Conservation (phyloP, 2,329 filamentous ascomycete species). For the Colletotrichum karsti region DNA sequence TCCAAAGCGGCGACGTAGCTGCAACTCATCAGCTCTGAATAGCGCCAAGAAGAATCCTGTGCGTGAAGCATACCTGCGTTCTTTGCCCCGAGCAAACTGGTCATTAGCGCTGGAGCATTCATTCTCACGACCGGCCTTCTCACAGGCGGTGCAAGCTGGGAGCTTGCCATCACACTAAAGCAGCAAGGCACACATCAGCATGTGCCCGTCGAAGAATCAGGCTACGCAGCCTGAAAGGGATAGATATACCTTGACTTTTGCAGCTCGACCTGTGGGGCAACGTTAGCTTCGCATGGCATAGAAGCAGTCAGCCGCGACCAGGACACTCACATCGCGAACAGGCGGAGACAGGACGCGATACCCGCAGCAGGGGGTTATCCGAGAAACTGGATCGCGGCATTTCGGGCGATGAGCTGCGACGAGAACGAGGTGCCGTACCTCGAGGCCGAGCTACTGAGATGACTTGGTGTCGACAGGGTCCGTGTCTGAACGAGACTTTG, state of each 20-base stretch:
- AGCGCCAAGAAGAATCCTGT: slow-evolving; percentile 9
- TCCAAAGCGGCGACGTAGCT: slow-evolving; percentile 97
- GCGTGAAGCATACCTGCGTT: slow-evolving; percentile 72
- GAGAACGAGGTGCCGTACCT: slow-evolving; percentile 13
- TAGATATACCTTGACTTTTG: slow-evolving; percentile 82
- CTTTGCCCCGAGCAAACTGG: slow-evolving; percentile 94
- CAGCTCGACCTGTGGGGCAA: slow-evolving; percentile 69
- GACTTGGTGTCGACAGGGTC: too few species aligned
- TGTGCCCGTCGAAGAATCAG: neutral
- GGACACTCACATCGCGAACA: slow-evolving; percentile 74
- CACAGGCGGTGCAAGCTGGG: slow-evolving; percentile 93
- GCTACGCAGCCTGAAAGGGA: neutral
- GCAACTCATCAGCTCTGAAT: slow-evolving; percentile 7
- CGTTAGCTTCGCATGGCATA: slow-evolving; percentile 26
- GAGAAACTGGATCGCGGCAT: slow-evolving; percentile 59
- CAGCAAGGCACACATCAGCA: slow-evolving; percentile 13
- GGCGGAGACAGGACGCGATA: slow-evolving; percentile 82
- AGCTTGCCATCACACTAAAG: slow-evolving; percentile 89
- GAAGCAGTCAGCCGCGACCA: slow-evolving; percentile 24
- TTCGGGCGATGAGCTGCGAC: slow-evolving; percentile 9
- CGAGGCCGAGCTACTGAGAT: slow-evolving; percentile 1
- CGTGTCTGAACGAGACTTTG: neutral
- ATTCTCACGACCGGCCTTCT: slow-evolving; percentile 84
- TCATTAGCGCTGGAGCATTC: slow-evolving; percentile 96
- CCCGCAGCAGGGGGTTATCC: slow-evolving; percentile 70